Evolutionary conservation across 2,329 filamentous ascomycete species (phyloP).

Genomic region (Fusarium ambrosium): DNA sequence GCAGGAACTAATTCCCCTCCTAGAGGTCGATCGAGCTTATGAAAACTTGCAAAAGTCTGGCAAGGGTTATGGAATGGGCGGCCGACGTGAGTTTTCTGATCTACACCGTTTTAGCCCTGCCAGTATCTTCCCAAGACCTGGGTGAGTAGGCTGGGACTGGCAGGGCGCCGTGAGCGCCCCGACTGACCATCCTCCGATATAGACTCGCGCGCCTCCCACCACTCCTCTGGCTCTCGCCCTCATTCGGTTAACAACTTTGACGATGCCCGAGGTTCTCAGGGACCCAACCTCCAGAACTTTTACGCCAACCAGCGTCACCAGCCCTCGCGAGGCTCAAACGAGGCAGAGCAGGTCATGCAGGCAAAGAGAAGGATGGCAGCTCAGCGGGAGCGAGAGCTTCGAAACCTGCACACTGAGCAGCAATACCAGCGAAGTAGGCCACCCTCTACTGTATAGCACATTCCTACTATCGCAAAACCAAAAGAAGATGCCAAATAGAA

Average conservation of each 20-base stretch:
- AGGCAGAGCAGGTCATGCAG: slow-evolving; percentile 99
- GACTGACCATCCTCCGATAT: slow-evolving; percentile 45
- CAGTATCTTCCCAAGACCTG: slow-evolving; percentile 29
- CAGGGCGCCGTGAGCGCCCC: slow-evolving; percentile 23
- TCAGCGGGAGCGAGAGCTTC: slow-evolving; percentile 97
- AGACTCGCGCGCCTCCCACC: slow-evolving; percentile 80
- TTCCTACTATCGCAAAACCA: slow-evolving; percentile 53
- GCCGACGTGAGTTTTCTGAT: slow-evolving; percentile 82
- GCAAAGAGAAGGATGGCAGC: slow-evolving; percentile 99
- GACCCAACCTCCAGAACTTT: slow-evolving; percentile 88
- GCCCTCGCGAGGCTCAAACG: slow-evolving; percentile 83
- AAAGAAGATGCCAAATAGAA: slow-evolving; percentile 56
- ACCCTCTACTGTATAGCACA: slow-evolving; percentile 79
- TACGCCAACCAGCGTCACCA: slow-evolving; percentile 95
- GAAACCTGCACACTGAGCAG: slow-evolving; percentile 99
- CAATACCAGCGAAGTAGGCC: slow-evolving; percentile 99
- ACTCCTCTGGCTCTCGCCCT: slow-evolving; percentile 76
- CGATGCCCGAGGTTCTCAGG: slow-evolving; percentile 76
- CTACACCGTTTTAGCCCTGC: slow-evolving; percentile 15
- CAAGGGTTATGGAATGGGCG: slow-evolving; percentile 83
- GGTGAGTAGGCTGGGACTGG: slow-evolving; percentile 38
- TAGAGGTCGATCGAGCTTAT: slow-evolving; percentile 95
- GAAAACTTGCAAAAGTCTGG: slow-evolving; percentile 98
- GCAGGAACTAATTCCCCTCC: slow-evolving; percentile 43
- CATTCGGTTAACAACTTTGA: slow-evolving; percentile 89